These are phyloP conservation scores for Dionaea muscipula DNA, from an alignment of 179 eudicot genomes.

Conservation along the genomic window DNA sequence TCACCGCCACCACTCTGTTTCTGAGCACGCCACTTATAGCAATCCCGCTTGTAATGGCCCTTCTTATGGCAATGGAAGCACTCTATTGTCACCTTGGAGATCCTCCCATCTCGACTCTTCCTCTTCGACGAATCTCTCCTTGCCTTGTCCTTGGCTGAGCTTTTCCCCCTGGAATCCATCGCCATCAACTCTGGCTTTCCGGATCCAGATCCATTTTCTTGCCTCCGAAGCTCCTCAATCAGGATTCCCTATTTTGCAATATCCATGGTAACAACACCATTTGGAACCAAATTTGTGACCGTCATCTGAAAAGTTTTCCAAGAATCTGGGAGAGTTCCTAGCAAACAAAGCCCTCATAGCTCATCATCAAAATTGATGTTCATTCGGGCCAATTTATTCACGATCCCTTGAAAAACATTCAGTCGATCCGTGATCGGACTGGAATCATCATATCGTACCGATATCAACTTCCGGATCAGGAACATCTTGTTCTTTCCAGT, in stretches of 20 bases:
- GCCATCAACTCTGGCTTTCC: not conserved
- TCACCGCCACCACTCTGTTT: too few relatives aligned
- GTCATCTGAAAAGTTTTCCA: slow-evolving; percentile 18
- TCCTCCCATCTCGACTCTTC: not conserved
- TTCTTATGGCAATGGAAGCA: not conserved
- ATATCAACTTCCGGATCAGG: slow-evolving; percentile 8
- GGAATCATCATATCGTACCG: slow-evolving; percentile 8
- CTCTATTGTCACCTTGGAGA: not conserved
- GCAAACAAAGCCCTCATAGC: too few relatives aligned
- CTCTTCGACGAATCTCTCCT: not conserved
- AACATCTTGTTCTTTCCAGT: slow-evolving; percentile 13
- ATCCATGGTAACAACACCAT: slow-evolving; percentile 11
- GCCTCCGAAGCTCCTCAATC: slow-evolving; percentile 14
- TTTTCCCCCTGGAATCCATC: not conserved
- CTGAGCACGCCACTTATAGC: too few relatives aligned
- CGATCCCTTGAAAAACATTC: slow-evolving; percentile 8
- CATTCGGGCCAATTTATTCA: slow-evolving; percentile 7
- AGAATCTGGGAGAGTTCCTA: slow-evolving; percentile 9
- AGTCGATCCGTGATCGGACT: slow-evolving; percentile 9
- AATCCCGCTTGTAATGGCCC: slow-evolving; percentile 1
- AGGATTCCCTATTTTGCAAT: slow-evolving; percentile 8
- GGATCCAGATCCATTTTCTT: not conserved
- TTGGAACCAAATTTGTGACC: slow-evolving; percentile 10
- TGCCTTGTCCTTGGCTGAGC: not conserved
- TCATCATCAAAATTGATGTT: too few relatives aligned